Conservation (phyloP, 257 asterid species). For the Hygrophila difformis region DNA sequence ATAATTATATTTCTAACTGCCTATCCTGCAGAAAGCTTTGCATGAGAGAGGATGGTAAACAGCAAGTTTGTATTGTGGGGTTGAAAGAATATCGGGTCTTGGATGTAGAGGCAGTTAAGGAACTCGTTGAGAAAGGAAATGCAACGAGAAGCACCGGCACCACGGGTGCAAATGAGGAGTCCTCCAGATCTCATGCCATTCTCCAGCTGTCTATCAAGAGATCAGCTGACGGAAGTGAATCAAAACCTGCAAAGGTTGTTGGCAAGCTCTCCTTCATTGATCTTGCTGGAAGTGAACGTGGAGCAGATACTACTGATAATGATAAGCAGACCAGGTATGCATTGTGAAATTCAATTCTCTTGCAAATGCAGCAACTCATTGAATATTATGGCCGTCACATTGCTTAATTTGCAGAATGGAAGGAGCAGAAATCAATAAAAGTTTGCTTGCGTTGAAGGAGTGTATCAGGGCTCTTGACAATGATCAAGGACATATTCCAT, state of each 20-base stretch:
- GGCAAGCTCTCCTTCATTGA: slow-evolving; percentile 97
- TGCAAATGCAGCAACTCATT: slow-evolving; percentile 12
- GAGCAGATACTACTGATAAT: no score
- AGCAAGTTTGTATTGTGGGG: slow-evolving; percentile 62
- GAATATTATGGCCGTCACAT: slow-evolving; percentile 85
- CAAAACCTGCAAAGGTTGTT: slow-evolving; percentile 57
- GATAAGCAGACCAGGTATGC: slow-evolving; percentile 86
- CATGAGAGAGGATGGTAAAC: no score
- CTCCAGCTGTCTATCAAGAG: no score
- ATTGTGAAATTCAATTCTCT: no score
- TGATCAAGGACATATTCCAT: no score
- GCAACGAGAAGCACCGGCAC: slow-evolving; percentile 83
- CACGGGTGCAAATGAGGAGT: no score
- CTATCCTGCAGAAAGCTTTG: slow-evolving; percentile 55
- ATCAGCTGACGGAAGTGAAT: no score
- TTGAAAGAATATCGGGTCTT: slow-evolving; percentile 55
- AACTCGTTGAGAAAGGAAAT: slow-evolving; percentile 90
- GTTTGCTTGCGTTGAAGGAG: no score
- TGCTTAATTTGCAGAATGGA: no score
- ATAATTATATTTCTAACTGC: slow-evolving; percentile 4
- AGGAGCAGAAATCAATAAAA: no score
- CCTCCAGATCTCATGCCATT: no score
- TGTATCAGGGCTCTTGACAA: slow-evolving; percentile 98
- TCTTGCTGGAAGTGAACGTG: no score
- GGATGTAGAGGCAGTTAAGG: slow-evolving; percentile 65